Base-by-base conservation (phyloP, 2,329 filamentous ascomycete species). In the Chaetomiaceae sp. region DNA sequence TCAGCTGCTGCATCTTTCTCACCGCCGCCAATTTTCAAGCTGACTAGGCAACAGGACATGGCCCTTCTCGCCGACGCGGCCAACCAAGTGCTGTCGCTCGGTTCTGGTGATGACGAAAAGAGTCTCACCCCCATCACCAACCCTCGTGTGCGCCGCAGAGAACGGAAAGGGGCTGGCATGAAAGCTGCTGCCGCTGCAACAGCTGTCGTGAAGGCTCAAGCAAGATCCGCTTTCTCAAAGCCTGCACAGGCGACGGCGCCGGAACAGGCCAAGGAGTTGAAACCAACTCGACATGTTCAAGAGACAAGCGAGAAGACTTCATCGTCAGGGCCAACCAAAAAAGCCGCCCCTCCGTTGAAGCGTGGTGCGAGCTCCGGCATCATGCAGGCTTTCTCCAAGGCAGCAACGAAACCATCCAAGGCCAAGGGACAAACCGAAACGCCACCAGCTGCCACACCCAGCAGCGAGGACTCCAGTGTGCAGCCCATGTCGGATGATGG, bases 321-420 rank as follows among this genome's bases (percentile, higher is more conserved):
- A 0, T 58, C 65, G 10, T 64, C 70, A n/a, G 64, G 69, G 9
- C 62, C 69, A 18, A 60, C 69, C 9, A 78, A 76, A 62, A 75
- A 73, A 45, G 49, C 65, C 3, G 53, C 65, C 4, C 60, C 71
- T 14, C 43, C 69, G 0, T 59, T 78, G 2, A 89, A 88, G 64
- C 80, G 80, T 52, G 79, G 80, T 48, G 75, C 44, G 9, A 58
- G 36, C 11, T 73, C 71, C 2, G 80, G 81, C 54, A 81, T 95
- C 23, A 90, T 94, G 76, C 85, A 86, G 55, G 87, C 89, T 0
- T 95, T 95, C 66, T 87, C 88, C 13, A 89, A 86, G 63, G 73
- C 76, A 5, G 69, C 74, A 0, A 62, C 70, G 3, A 76, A 73
- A 62, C 75, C 73, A 0, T 63, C 70, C 4, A 76, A 73, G 61